phyloP scores from a whole-genome alignment of 192 early-diverging fungal species.

The Neocallimastix lanati region DNA sequence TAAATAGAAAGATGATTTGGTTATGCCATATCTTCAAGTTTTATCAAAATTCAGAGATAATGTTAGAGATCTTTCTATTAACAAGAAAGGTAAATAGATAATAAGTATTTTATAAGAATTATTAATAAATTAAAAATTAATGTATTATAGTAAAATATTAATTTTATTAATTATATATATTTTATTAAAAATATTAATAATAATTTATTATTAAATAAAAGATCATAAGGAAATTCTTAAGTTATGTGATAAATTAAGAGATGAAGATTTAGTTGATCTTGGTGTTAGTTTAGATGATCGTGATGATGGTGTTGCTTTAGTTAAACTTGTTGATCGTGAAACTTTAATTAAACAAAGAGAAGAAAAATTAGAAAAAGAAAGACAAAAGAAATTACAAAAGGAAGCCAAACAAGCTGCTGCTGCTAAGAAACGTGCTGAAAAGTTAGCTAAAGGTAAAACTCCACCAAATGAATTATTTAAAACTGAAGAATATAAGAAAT shows the following conservation, averaged over 20 bases:
- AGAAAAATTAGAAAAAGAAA: slow-evolving; percentile 17
- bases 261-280: slow-evolving; percentile 69
- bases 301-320: slow-evolving; percentile 75
- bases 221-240: slow-evolving; percentile 41
- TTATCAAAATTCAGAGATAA: slow-evolving; percentile 78
- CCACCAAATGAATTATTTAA: slow-evolving; percentile 71
- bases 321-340: slow-evolving; percentile 65
- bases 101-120: neutral
- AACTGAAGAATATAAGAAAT: slow-evolving; percentile 23
- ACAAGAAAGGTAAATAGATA: slow-evolving; percentile 10
- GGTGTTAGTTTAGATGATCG: slow-evolving; percentile 86
- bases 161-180: too few relatives aligned
- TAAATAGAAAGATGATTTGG: slow-evolving; percentile 27
- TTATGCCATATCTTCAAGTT: slow-evolving; percentile 60
- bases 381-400: slow-evolving; percentile 27
- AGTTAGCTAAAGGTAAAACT: slow-evolving; percentile 57
- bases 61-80: slow-evolving; percentile 54
- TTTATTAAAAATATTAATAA: too few relatives aligned
- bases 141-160: too few relatives aligned
- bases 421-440: slow-evolving; percentile 45
- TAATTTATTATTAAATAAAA: neutral
- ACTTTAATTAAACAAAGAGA: slow-evolving; percentile 19
- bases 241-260: slow-evolving; percentile 73
- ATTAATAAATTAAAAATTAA: too few relatives aligned
- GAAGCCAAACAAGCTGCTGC: slow-evolving; percentile 31